These are phyloP conservation scores for Colletotrichum nymphaeae DNA, from an alignment of 2,329 filamentous ascomycete genomes.

Conservation along the genomic window DNA sequence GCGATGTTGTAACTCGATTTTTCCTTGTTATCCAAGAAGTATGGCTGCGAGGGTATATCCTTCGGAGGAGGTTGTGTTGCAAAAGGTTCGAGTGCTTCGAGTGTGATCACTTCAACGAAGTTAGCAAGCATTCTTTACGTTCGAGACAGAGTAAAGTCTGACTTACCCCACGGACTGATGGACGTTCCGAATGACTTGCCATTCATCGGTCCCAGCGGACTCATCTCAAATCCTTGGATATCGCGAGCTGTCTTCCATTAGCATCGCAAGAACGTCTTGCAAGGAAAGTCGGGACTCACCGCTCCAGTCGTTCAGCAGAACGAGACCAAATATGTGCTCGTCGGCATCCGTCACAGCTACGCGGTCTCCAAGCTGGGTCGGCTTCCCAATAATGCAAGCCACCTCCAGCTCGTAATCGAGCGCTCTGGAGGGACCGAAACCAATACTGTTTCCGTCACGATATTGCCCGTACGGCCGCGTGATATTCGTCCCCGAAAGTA, in stretches of 20 bases:
- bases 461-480: constrained; percentile 59
- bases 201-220: constrained; percentile 69
- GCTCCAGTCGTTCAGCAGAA: constrained; percentile 72
- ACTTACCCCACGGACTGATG: constrained; percentile 65
- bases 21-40: constrained; percentile 47
- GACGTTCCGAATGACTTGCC: constrained; percentile 70
- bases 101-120: constrained; percentile 56
- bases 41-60: constrained; percentile 40
- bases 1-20: constrained; percentile 49
- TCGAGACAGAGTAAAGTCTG: not conserved
- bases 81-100: constrained; percentile 70
- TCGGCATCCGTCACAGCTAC: constrained; percentile 60
- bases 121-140: not conserved
- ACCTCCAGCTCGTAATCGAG: constrained; percentile 59
- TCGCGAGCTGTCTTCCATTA: constrained; percentile 60
- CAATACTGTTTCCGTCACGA: constrained; percentile 16
- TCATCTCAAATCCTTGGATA: constrained; percentile 71
- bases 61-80: constrained; percentile 51
- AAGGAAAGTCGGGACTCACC: constrained; percentile 48
- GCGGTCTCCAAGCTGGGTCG: constrained; percentile 47
- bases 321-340: constrained; percentile 71
- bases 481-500: constrained; percentile 59
- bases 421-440: constrained; percentile 45
- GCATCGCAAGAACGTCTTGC: not conserved
- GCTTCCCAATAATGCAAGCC: constrained; percentile 56